A percentile compares a stretch with the other conserved stretches of the same genome.
These are phyloP conservation scores for Diplodia mutila DNA, from an alignment of 2,329 filamentous ascomycete genomes.

Conservation along the genomic window DNA sequence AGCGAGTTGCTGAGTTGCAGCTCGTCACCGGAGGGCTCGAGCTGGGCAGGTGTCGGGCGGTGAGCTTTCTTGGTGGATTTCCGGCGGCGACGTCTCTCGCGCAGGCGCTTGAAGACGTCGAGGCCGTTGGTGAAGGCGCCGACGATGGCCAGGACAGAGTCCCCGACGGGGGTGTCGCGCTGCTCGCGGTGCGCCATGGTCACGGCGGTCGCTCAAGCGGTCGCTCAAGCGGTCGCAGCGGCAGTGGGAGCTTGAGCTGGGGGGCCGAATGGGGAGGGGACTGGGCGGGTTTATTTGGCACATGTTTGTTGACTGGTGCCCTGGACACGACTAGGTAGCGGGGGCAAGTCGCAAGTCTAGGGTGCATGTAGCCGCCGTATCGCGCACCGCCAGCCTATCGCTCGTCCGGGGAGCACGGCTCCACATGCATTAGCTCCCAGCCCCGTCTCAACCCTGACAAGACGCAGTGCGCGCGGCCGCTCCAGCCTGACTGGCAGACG, in stretches of 20 bases:
- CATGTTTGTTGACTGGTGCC: constrained; percentile 15
- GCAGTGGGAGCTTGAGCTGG: no score
- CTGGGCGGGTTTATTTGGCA: constrained; percentile 7
- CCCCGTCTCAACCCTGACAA: constrained; percentile 3
- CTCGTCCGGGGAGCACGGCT: neutral
- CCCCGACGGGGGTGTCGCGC: constrained; percentile 8
- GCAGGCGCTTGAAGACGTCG: constrained; percentile 50
- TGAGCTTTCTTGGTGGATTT: constrained; percentile 30
- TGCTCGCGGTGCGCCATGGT: constrained; percentile 16
- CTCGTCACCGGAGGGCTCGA: constrained; percentile 38
- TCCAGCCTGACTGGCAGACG: constrained; percentile 5
- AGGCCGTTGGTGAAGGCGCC: constrained; percentile 51
- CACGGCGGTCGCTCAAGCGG: neutral
- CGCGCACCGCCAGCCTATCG: constrained; percentile 18
- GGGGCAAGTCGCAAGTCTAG: neutral
- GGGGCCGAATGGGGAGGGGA: neutral
- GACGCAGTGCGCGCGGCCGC: neutral
- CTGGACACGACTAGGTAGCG: neutral
- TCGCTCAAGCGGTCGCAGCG: constrained; percentile 8
- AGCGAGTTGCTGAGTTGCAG: constrained; percentile 46
- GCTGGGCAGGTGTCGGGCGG: neutral
- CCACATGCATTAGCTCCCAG: constrained; percentile 12
- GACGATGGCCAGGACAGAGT: constrained; percentile 46
- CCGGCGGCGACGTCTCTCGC: constrained; percentile 39
- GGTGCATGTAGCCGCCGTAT: constrained; percentile 19